Base-by-base conservation (phyloP, 2,329 filamentous ascomycete genomes). In the Elsinoe ampelina region DNA sequence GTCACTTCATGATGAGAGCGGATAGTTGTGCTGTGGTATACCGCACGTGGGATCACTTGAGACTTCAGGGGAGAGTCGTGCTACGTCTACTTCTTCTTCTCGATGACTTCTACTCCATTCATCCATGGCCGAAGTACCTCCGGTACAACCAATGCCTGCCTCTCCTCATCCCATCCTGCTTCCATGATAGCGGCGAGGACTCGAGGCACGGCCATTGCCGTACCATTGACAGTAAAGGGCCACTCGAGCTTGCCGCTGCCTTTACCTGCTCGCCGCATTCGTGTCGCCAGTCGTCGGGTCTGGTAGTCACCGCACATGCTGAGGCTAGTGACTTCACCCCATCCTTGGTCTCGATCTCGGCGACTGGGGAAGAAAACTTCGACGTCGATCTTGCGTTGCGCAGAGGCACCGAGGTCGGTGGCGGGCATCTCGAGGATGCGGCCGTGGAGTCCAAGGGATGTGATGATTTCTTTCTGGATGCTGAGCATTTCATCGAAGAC, bases 271-370 rank as follows among this genome's bases (percentile, higher is more conserved):
- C 64, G 60, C 60, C 84, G 83, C 45, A 88, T 75, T 39, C 86
- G 80, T 12, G 93, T 96, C 26, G 82, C 85, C 35, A 98, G 76
- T 13, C 93, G 80, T 26, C 93, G 80, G 22, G 81, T 86, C 75
- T 98, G 93, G 72, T 97, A 98, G 71, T 98, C 93, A 1, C 89
- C 93, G 72, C 93, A 98, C 64, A 92, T 85, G 61, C 88, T 95
- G 0, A 89, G 84, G 42, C 86, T 92, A 0, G 91, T 95, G 54
- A 98, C 85, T 72, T 98, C 93, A 47, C 93, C 93, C 87, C 91
- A 98, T 30, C 89, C 90, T 10, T 80, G 77, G 62, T 85, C 79
- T 57, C 77, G 79, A 22, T 77, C 75, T 52, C 74, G 76, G 3
- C 92, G 81, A 39, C 87, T 91, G 0, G 93, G 93, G 74, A 98